Base-by-base conservation (phyloP, 2,329 filamentous ascomycete genomes). In the Colletotrichum horii region DNA sequence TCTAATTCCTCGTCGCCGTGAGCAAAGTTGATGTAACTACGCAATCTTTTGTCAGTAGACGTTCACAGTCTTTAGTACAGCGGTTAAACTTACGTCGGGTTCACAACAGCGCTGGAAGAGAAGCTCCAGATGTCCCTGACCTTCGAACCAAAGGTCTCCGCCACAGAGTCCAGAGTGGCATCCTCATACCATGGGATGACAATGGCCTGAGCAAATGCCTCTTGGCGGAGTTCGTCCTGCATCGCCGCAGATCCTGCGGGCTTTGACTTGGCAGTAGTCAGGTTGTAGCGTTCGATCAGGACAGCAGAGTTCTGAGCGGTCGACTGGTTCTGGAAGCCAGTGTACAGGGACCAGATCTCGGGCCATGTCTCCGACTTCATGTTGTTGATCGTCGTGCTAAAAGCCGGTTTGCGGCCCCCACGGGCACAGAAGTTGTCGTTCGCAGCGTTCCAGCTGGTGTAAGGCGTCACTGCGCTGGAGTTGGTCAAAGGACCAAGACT, bases 131-230 rank as follows among this genome's bases (percentile, higher is more conserved):
- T 79, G 15, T 80, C 79, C 48, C 83, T 77, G 5, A 83, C 79
- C 19, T 77, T 79, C 28, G 71, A 74, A 14, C 83, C 85, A 73
- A 86, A 86, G 4, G 38, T 76, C 43, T 81, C 38, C 1, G 85
- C 86, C 52, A 79, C 79, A 1, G 30, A 67, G 73, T 87, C 85
- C 4, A 87, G 77, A 6, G 77, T 76, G 0, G 80, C 74, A 70
- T 85, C 82, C 1, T 78, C 78, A 61, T 87, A 86, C 85, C 84
- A 87, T 0, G 85, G 83, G 16, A 86, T 83, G 1, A 82, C 81
- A 52, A 86, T 80, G 1, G 82, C 82, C 71, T 87, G 80, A 22
- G 73, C 69, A 3, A 76, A 71, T 5, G 82, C 83, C 62, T 84
- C 83, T 55, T 83, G 80, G 26, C 82, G 79, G 1, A 83, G 80